Percentiles rank a stretch among this genome's conserved stretches.
Conservation (phyloP, 176 grass and related monocot genomes). For the Luzula sylvatica region DNA sequence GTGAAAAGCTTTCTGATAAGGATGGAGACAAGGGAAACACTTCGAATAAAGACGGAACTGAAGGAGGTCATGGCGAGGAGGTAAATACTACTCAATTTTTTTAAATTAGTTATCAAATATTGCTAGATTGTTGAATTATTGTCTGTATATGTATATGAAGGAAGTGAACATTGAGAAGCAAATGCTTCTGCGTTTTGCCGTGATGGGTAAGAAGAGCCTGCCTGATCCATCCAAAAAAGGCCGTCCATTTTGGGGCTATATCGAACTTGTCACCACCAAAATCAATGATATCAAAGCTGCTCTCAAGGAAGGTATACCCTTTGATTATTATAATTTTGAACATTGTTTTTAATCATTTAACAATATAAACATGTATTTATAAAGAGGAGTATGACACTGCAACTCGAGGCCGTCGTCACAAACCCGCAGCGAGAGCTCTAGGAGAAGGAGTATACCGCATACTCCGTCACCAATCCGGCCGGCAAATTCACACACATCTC, state of each 20-base stretch:
- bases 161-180: slow-evolving; percentile 61
- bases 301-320: slow-evolving; percentile 33
- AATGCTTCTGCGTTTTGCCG: slow-evolving; percentile 43
- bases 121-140: not conserved
- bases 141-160: slow-evolving; percentile 9
- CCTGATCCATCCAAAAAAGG: slow-evolving; percentile 45
- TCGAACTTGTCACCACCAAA: slow-evolving; percentile 74
- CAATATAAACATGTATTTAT: not conserved
- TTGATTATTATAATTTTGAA: not conserved
- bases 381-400: slow-evolving; percentile 58
- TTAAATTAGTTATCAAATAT: not conserved
- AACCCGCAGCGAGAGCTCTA: slow-evolving; percentile 35
- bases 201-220: slow-evolving; percentile 80
- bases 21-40: not conserved
- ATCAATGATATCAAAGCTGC: slow-evolving; percentile 41
- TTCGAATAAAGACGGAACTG: not conserved
- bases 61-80: slow-evolving; percentile 70
- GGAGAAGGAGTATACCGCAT: slow-evolving; percentile 88
- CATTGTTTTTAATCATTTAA: not conserved
- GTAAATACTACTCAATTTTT: slow-evolving; percentile 9
- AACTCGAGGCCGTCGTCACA: slow-evolving; percentile 43
- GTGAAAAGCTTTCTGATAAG: slow-evolving; percentile 16
- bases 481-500: slow-evolving; percentile 53
- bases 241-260: slow-evolving; percentile 64
- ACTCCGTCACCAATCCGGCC: slow-evolving; percentile 33